Evolutionary conservation across 192 early-diverging fungal species (phyloP), one percentile per base, ranked within the genome.

Genomic region (Mortierella hygrophila): DNA sequence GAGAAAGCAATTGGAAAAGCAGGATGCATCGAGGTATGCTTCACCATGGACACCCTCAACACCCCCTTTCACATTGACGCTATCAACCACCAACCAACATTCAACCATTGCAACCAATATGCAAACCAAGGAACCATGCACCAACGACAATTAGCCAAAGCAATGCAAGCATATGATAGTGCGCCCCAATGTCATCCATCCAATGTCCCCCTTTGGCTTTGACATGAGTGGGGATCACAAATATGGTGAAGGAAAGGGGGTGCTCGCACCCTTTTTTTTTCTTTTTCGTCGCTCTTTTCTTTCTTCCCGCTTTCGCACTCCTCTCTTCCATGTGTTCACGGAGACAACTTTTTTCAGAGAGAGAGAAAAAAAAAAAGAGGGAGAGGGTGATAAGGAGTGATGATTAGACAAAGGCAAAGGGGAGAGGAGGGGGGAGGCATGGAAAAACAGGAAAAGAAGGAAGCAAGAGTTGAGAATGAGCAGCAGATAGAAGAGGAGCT

Each of bases 281-380:
- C 60, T 65, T 4, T 26, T 57, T 26, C 1, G 35, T 35, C 35
- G 35, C 55, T 46, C 60, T 29, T 32, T 10, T 32, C 23, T 32
- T 26, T 26, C 5, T 52, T 52, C 49, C 49, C 49, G 49, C 16
- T 52, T 46, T 20, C 5, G 21, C 20, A 3, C 20, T 52, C 49
- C 49, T 52, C 18, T 52, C 55, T 65, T 65, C 60, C 60, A 65
- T 65, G 60, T 32, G 60, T 65, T 65, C 60, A 65, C 60, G 60
- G 60, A 65, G 60, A 65, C 29, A 23, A 15, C 11, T 65, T 26
- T 60, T 8, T 60, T 26, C 32, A 11, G 11, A n/a, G 57, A 29
- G 26, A 32, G 60, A 15, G 11, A 65, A 1, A 29, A 3, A 40
- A 3, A 40, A 35, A 35, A 35, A 35, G 35, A 35, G 38, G 38